phyloP scores from a whole-genome alignment of 2,329 filamentous ascomycete species.

The Phaeoacremonium minimum region DNA sequence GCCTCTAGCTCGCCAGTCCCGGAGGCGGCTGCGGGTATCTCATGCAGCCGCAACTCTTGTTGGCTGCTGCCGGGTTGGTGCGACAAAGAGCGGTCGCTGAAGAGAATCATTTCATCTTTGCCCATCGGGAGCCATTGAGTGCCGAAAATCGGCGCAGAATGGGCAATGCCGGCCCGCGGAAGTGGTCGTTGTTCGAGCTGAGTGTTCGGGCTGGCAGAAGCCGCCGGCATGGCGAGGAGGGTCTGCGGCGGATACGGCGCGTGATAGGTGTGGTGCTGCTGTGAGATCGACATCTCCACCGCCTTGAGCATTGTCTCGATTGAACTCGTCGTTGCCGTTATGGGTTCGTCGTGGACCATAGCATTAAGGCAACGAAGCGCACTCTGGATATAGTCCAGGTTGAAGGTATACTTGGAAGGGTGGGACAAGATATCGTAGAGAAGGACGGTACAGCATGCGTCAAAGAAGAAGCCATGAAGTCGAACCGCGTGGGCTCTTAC shows the following conservation, averaged over 20 bases:
- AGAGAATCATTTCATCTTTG: not conserved
- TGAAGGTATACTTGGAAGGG: constrained; percentile 20
- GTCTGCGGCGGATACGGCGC: not conserved
- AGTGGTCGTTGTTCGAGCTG: not conserved
- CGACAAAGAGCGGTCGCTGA: not conserved
- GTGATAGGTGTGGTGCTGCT: not conserved
- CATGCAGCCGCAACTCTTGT: not conserved
- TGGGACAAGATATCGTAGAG: constrained; percentile 21
- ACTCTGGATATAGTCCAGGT: constrained; percentile 20
- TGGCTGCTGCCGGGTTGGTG: not conserved
- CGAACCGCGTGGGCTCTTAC: constrained; percentile 7
- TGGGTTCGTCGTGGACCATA: constrained; percentile 15
- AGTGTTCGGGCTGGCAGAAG: not conserved
- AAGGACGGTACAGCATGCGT: constrained; percentile 20
- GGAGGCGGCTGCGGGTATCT: not conserved
- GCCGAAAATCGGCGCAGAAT: not conserved
- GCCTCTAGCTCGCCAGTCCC: not conserved
- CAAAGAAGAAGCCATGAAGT: constrained; percentile 19
- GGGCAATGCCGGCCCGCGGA: not conserved
- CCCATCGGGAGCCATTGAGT: not conserved
- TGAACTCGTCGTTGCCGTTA: constrained; percentile 12
- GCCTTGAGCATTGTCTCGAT: constrained; percentile 13
- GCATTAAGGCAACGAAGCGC: constrained; percentile 15
- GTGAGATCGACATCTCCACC: constrained; percentile 16
- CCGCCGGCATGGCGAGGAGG: not conserved